Base-by-base conservation (phyloP, 2,329 filamentous ascomycete genomes). In the Periglandula ipomoeae region DNA sequence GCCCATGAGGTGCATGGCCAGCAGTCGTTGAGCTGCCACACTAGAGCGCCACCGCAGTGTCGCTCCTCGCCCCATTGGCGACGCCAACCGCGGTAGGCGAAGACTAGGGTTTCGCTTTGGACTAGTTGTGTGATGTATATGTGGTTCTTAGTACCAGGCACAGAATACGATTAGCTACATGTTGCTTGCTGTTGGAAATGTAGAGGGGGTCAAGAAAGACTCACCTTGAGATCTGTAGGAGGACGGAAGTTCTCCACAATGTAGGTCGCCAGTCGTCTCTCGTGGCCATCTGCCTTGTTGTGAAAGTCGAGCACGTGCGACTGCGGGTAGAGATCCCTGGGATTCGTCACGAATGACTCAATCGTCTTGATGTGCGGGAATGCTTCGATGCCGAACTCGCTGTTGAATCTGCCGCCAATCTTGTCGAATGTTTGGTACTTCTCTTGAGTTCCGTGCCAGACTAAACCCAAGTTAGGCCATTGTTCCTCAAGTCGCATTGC, bases 211-310 rank as follows among this genome's bases (percentile, higher is more conserved):
- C n/a, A n/a, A n/a, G n/a, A n/a, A n/a, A n/a, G n/a, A n/a, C n/a
- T n/a, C n/a, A n/a, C n/a, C n/a, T n/a, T n/a, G n/a, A 76, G 70
- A 30, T 79, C 72, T 49, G 84, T 75, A 38, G 68, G 64, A 19
- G 65, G 62, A 3, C 78, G 75, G 58, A 90, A 81, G 66, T 90
- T 91, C 59, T 90, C 87, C 11, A 83, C 78, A 2, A 90, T 69
- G 58, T 91, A 91, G 0, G 83, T 81, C 11, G 84, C 82, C 51
- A 90, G 80, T 35, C 85, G 74, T 32, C 85, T 74, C 62, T 89
- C 85, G 58, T 89, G 85, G 0, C 86, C 85, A 55, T 82, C 81
- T 7, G 85, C 87, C 65, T 91, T 91, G 67, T 91, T 91, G 67
- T 89, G 87, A 60, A 90, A 89, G 59, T 90, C 86, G 42, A 90